A percentile compares a stretch with the other conserved stretches of the same genome.
These are phyloP conservation scores for Macadamia tetraphylla DNA, from an alignment of 164 flowering plant genomes.

Conservation along the genomic window DNA sequence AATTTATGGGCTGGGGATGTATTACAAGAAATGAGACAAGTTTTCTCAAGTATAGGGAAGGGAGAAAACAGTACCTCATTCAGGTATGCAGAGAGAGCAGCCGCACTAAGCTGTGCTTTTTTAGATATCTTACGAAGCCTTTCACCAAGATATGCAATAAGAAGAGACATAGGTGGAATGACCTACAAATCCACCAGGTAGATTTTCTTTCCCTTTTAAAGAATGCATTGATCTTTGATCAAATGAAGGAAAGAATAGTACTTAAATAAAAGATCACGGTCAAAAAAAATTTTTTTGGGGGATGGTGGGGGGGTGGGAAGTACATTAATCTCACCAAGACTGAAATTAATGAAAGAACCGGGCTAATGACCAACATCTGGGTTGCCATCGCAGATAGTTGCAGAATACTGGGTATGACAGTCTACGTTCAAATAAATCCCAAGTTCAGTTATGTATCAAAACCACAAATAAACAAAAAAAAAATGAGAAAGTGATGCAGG, in stretches of 20 bases:
- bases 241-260: not conserved
- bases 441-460: too few species aligned
- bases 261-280: not conserved
- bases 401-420: slow-evolving; percentile 65
- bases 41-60: not conserved
- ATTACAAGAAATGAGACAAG: not conserved
- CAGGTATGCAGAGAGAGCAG: slow-evolving; percentile 72
- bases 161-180: slow-evolving; percentile 63
- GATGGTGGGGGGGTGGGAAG: too few species aligned
- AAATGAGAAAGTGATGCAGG: not conserved
- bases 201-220: not conserved
- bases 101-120: slow-evolving; percentile 52
- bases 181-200: slow-evolving; percentile 34
- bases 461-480: too few species aligned
- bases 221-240: not conserved
- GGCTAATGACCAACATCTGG: slow-evolving; percentile 81
- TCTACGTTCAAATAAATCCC: slow-evolving; percentile 15
- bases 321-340: slow-evolving; percentile 40
- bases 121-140: slow-evolving; percentile 70
- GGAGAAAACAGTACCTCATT: slow-evolving; percentile 58
- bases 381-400: slow-evolving; percentile 78
- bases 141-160: slow-evolving; percentile 65
- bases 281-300: not conserved
- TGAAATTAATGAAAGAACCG: slow-evolving; percentile 57
- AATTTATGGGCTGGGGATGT: not conserved